Evolutionary conservation across 768 basidiomycete genomes (phyloP), one percentile per base, ranked within the genome.

Genomic region (Amanita muscaria): DNA sequence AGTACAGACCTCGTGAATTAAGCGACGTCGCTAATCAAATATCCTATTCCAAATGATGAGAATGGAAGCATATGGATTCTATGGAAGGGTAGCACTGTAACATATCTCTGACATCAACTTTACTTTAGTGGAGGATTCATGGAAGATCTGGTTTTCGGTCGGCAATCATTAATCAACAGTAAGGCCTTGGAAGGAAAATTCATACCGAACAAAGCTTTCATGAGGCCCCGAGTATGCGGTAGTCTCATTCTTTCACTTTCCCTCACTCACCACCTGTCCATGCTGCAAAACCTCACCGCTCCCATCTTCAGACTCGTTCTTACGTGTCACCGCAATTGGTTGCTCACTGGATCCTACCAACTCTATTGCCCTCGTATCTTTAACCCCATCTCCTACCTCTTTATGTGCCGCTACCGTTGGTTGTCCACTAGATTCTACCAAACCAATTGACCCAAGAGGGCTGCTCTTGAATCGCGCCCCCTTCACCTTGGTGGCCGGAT

Each of bases 401-500:
- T 42, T 25, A 16, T 1, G 15, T 18, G 8, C 15, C 29, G 12
- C 4, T 36, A 27, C 24, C 16, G 23, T 19, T 16, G 2, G 8
- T 27, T 14, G 22, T 19, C 34, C 34, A 40, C 36, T 22, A 40
- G 29, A 23, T 25, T 72, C 69, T 18, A 36, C 36, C 23, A 36
- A 22, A 16, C 27, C 42, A 16, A 36, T 25, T 3, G 43, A 18
- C 16, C 65, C 73, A 24, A 83, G 62, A 24, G 82, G 83, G 55
- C 76, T 85, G 55, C 83, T 87, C 75, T 86, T 87, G 63, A 85
- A 88, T 48, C 74, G 68, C 16, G 68, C 64, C 18, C 77, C 78
- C 54, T 78, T 82, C 41, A 51, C 43, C 29, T 47, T 53, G 24
- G 45, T 37, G 14, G 46, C 40, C 15, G 51, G 8, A 6, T 47